These are phyloP conservation scores for Mycena pura DNA, from an alignment of 768 basidiomycete species.

Conservation along the genomic window DNA sequence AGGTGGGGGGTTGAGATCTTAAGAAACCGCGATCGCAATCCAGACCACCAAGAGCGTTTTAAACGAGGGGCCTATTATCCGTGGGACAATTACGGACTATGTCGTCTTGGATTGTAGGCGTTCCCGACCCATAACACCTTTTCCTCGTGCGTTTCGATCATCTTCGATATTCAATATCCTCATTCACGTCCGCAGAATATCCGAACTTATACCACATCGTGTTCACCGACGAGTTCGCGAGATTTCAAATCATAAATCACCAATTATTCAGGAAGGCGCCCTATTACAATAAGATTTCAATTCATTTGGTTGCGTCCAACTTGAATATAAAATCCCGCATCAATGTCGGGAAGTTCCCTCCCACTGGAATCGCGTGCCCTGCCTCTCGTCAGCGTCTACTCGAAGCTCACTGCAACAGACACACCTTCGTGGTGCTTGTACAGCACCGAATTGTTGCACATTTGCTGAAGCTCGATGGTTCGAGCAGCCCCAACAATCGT, in stretches of 20 bases:
- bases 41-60: background rate
- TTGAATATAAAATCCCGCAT: conserved; percentile 30
- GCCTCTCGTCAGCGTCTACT: background rate
- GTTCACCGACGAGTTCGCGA: too few species aligned
- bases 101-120: too few species aligned
- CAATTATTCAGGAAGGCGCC: too few species aligned
- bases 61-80: background rate
- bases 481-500: conserved; percentile 19
- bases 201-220: too few species aligned
- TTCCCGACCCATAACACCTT: too few species aligned
- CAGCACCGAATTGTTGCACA: conserved; percentile 26
- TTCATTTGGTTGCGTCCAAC: conserved; percentile 17
- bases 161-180: too few species aligned
- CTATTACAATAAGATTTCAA: too few species aligned
- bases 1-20: background rate
- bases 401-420: background rate
- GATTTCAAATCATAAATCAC: too few species aligned
- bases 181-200: too few species aligned
- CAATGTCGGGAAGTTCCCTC: conserved; percentile 21
- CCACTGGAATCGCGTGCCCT: conserved; percentile 30
- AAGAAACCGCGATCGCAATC: background rate
- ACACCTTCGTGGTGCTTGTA: conserved; percentile 26
- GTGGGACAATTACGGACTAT: too few species aligned
- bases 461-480: conserved; percentile 28
- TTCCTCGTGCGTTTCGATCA: too few species aligned